phyloP scores from a whole-genome alignment of 2,329 filamentous ascomycete genomes.

The Aspergillus arachidicola region DNA sequence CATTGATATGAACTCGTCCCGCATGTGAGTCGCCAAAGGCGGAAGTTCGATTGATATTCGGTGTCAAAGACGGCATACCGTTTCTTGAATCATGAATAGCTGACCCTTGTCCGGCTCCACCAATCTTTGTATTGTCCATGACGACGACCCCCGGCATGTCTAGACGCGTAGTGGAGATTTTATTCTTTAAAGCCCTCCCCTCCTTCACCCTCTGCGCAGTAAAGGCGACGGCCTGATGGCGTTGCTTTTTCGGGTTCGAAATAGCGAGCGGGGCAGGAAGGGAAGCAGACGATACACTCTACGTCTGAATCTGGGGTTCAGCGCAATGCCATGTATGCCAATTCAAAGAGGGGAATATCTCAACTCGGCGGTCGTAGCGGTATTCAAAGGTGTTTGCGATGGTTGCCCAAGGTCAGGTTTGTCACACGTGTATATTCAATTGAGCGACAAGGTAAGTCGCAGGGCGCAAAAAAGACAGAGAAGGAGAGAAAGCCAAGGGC shows the following conservation, averaged over 20 bases:
- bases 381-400: neutral
- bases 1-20: conserved; percentile 31
- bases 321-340: conserved; percentile 30
- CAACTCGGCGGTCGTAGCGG: neutral
- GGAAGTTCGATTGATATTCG: conserved; percentile 18
- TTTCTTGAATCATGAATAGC: conserved; percentile 28
- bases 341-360: neutral
- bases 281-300: conserved; percentile 25
- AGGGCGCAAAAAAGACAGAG: neutral
- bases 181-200: conserved; percentile 27
- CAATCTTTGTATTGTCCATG: conserved; percentile 41
- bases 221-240: conserved; percentile 24
- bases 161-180: conserved; percentile 19
- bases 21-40: conserved; percentile 24
- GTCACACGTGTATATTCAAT: neutral
- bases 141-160: conserved; percentile 48
- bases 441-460: neutral
- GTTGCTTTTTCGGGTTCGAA: conserved; percentile 20
- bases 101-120: conserved; percentile 29
- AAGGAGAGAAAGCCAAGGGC: neutral
- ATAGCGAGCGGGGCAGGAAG: conserved; percentile 28
- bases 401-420: neutral
- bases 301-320: conserved; percentile 21
- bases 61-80: conserved; percentile 21
- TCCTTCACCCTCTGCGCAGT: conserved; percentile 33